A percentile compares a stretch with the other conserved stretches of the same genome.
Evolutionary conservation across 2,329 filamentous ascomycete genomes (phyloP).

Genomic region (Alternaria alternata): DNA sequence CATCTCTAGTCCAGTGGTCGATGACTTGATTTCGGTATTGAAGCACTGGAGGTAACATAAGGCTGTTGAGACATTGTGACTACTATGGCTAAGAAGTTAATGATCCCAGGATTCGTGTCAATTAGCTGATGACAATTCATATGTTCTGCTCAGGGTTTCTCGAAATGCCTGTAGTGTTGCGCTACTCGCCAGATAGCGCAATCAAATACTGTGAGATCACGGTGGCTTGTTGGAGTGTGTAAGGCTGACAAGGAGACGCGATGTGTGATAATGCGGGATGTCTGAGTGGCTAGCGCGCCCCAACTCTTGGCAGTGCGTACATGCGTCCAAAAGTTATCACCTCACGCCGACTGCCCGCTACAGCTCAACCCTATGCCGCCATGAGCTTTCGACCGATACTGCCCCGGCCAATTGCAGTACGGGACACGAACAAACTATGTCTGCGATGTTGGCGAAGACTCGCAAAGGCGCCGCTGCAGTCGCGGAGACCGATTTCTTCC

Average conservation of each 20-base stretch:
- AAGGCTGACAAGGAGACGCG: not conserved
- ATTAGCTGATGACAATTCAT: not conserved
- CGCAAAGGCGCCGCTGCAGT: slow-evolving; percentile 26
- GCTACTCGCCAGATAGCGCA: not conserved
- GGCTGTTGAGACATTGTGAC: not conserved
- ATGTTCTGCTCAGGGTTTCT: not conserved
- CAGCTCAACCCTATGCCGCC: slow-evolving; percentile 32
- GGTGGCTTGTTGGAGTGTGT: not conserved
- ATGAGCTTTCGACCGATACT: slow-evolving; percentile 50
- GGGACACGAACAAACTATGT: slow-evolving; percentile 43
- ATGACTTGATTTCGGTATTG: not conserved
- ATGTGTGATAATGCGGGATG: not conserved
- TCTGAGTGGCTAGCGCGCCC: slow-evolving; percentile 11
- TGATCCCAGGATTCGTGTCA: accelerated
- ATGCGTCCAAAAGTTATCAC: slow-evolving; percentile 14
- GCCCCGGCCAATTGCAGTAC: slow-evolving; percentile 37
- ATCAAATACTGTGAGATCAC: not conserved
- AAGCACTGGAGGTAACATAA: not conserved
- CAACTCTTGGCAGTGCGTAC: slow-evolving; percentile 14
- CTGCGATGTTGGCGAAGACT: slow-evolving; percentile 47
- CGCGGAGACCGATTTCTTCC: slow-evolving; percentile 41
- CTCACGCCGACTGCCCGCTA: slow-evolving; percentile 1
- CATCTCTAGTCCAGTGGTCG: not conserved
- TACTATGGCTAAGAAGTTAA: not conserved
- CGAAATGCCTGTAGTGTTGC: not conserved